Conservation (phyloP, 2,329 filamentous ascomycete genomes). For the Aurifilum marmelostoma region DNA sequence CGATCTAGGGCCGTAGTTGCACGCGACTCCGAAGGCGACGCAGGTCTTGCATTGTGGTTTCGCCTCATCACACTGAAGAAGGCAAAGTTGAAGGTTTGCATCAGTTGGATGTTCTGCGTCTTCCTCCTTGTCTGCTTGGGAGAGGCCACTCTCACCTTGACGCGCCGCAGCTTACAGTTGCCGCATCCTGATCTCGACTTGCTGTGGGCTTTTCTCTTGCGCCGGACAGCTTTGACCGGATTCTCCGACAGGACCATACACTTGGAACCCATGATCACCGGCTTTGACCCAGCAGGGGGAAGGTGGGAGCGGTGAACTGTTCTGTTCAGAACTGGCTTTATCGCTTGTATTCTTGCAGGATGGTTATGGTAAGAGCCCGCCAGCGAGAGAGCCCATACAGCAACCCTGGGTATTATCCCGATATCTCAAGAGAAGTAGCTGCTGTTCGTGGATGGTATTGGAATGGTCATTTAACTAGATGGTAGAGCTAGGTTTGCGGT, state of each 20-base stretch:
- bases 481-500: not conserved
- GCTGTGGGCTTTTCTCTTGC: slow-evolving; percentile 47
- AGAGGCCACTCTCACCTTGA: slow-evolving; percentile 48
- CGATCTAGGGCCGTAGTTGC: slow-evolving; percentile 45
- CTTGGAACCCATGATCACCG: not conserved
- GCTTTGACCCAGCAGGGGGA: not conserved
- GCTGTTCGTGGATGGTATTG: not conserved
- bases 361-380: not conserved
- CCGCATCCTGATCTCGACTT: slow-evolving; percentile 59
- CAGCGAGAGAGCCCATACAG: not conserved
- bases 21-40: slow-evolving; percentile 49
- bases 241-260: not conserved
- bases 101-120: not conserved
- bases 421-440: not conserved
- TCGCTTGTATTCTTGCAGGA: too few relatives aligned
- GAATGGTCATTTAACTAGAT: not conserved
- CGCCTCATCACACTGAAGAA: slow-evolving; percentile 55
- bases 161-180: slow-evolving; percentile 58
- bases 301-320: not conserved
- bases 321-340: not conserved
- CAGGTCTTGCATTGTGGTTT: slow-evolving; percentile 55
- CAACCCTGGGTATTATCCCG: not conserved
- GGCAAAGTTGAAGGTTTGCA: slow-evolving; percentile 8
- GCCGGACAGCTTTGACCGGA: slow-evolving; percentile 14
- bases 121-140: not conserved